Base-by-base conservation (phyloP, 1,139 yeast species). In the Casaregolazyma suthepensis region DNA sequence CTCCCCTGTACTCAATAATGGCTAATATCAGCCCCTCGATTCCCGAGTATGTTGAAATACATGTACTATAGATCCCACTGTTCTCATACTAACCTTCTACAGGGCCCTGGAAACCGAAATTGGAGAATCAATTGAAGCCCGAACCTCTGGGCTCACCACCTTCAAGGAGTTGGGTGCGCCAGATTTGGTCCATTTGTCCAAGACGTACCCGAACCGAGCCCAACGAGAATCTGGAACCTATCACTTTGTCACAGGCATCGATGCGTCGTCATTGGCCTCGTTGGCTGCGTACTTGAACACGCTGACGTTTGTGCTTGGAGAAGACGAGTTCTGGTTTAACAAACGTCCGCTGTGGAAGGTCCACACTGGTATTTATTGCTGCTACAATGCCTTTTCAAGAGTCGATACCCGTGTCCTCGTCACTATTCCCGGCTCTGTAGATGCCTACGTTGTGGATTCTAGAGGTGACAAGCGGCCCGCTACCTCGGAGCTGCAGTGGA, bases 91-190 rank as follows among this genome's bases (percentile, higher is more conserved):
- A 22, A 13, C 47, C 17, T 43, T 50, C 31, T 44, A 2, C 43
- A 75, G 78, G 62, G 46, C 60, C 23, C 73, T 75, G 58, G 86
- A 82, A 61, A 75, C 70, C 40, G 73, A 68, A 19, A 69, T 73
- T 6, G 82, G 82, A 1, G 76, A 76, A 53, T 77, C 83, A 37
- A 65, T 81, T 53, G 73, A 71, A 45, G 79, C 79, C 52, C 73
- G 86, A 52, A 72, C 79, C 29, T 63, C 68, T 26, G 70, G 74
- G 43, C 66, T 80, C 47, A 63, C 71, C n/a, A 69, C 76, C 20
- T 80, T 79, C 61, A 75, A 73, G 53, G 80, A 79, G 48, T 66
- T 93, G 52, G 99, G 99, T 0, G 96, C 96, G 0, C 91, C 96
- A 5, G 98, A 93, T 72, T 75, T 93, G 59, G 87, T 95, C 51